These are phyloP conservation scores for Trichoderma breve DNA, from an alignment of 2,329 filamentous ascomycete species.

Conservation along the genomic window DNA sequence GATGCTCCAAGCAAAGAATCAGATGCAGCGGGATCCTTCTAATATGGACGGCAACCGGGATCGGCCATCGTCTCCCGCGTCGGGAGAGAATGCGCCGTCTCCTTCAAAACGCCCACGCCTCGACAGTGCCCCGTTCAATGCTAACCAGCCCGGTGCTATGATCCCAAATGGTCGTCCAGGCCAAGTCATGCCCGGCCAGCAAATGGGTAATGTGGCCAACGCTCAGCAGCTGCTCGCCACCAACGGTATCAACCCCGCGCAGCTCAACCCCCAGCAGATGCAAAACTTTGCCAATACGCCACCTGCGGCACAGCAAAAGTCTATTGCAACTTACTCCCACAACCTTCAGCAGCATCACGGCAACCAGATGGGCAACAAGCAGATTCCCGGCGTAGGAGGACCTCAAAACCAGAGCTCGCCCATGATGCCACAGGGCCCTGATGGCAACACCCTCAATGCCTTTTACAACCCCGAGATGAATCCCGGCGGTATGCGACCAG, in stretches of 20 bases:
- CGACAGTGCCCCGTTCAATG: slow-evolving; percentile 68
- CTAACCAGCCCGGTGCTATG: slow-evolving; percentile 62
- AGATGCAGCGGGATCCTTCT: slow-evolving; percentile 86
- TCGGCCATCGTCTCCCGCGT: slow-evolving; percentile 76
- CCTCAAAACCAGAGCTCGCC: slow-evolving; percentile 77
- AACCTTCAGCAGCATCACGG: slow-evolving; percentile 81
- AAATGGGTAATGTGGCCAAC: slow-evolving; percentile 51
- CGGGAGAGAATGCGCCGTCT: slow-evolving; percentile 84
- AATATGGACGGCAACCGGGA: slow-evolving; percentile 82
- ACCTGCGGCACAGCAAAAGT: slow-evolving; percentile 70
- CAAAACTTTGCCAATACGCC: slow-evolving; percentile 57
- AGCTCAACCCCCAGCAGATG: slow-evolving; percentile 74
- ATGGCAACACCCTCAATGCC: slow-evolving; percentile 55
- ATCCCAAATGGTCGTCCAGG: slow-evolving; percentile 70
- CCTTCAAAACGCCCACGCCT: slow-evolving; percentile 87
- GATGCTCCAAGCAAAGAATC: slow-evolving; percentile 70
- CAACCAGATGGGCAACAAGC: slow-evolving; percentile 72
- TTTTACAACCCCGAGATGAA: slow-evolving; percentile 66
- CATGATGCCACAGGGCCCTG: slow-evolving; percentile 73
- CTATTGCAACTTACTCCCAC: slow-evolving; percentile 83
- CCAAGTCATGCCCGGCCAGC: slow-evolving; percentile 70
- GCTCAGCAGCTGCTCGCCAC: slow-evolving; percentile 61
- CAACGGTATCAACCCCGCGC: slow-evolving; percentile 73
- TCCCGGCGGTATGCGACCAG: slow-evolving; percentile 58
- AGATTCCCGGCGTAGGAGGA: slow-evolving; percentile 68